Conservation (phyloP, 2,329 filamentous ascomycete genomes). For the Phialophora chinensis region DNA sequence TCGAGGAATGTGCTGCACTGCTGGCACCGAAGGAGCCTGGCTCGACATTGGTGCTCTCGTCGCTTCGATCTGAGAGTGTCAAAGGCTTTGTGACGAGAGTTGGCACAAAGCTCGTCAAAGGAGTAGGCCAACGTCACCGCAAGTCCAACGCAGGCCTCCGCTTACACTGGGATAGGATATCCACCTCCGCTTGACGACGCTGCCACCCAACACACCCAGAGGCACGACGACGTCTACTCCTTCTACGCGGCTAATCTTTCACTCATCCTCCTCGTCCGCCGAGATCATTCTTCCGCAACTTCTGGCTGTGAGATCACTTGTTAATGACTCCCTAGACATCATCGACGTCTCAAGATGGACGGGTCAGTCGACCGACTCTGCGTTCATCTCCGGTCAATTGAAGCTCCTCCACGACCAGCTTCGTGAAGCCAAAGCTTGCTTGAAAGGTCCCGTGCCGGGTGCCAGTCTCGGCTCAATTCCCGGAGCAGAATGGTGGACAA, state of each 20-base stretch:
- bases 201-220: constrained; percentile 55
- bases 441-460: constrained; percentile 56
- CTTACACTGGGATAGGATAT: constrained; percentile 63
- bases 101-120: constrained; percentile 89
- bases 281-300: constrained; percentile 72
- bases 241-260: constrained; percentile 59
- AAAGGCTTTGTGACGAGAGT: constrained; percentile 92
- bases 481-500: constrained; percentile 62
- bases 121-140: constrained; percentile 62
- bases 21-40: constrained; percentile 84
- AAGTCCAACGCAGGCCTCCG: not conserved
- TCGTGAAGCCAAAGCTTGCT: constrained; percentile 61
- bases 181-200: constrained; percentile 75
- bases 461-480: constrained; percentile 36
- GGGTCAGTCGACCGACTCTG: constrained; percentile 65
- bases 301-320: constrained; percentile 72
- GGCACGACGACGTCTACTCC: constrained; percentile 46
- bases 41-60: constrained; percentile 87
- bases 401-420: constrained; percentile 66
- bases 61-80: constrained; percentile 82
- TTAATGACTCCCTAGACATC: constrained; percentile 83
- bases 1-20: constrained; percentile 87
- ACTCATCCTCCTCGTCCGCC: constrained; percentile 61
- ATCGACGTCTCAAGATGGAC: constrained; percentile 78
- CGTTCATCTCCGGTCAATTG: constrained; percentile 65